Base-by-base conservation (phyloP, 2,329 filamentous ascomycete species). In the Sphaerulina vaccinii region DNA sequence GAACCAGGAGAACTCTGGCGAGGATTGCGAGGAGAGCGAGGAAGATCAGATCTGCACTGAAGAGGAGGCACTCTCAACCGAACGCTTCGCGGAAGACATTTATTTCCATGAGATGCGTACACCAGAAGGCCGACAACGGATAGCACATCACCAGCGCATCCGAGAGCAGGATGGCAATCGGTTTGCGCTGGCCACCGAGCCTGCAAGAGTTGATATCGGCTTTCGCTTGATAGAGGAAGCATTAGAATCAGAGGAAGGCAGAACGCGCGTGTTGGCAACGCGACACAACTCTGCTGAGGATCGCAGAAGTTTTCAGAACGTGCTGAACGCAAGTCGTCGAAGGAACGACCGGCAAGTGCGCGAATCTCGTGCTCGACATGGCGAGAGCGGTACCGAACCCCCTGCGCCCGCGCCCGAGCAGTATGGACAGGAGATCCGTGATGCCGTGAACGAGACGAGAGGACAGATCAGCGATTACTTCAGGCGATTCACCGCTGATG, bases 41-140 rank as follows among this genome's bases (percentile, higher is more conserved):
- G 77, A 80, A 6, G 76, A 78, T 41, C 44, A 62, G 22, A 42
- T 56, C 8, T 65, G 61, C 49, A 60, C 60, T 10, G 65, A 66
- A 27, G 63, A 64, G 6, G 65, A 66, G 13, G 48, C 54, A 6
- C 42, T 59, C 7, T 57, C 55, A 10, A 58, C 62, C 1, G 64
- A 62, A 33, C 51, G 51, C 8, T 63, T 65, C 37, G 65, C 65
- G 4, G 56, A 62, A 33, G 60, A 62, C 16, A 59, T 68, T 50
- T 68, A 64, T 49, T 57, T 57, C 9, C 49, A 56, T 21, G 65
- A 66, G 38, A 58, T 62, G 49, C 42, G 36, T 9, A 57, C 57
- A 3, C 48, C 51, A 6, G 61, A 64, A 42, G 65, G 65, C 7
- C 58, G 60, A 2, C 51, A 51, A 27, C 61, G 65, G 15, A 62